Evolutionary conservation across 768 basidiomycete genomes (phyloP), one percentile per base, ranked within the genome.

Genomic region (Cantharellus anzutake): DNA sequence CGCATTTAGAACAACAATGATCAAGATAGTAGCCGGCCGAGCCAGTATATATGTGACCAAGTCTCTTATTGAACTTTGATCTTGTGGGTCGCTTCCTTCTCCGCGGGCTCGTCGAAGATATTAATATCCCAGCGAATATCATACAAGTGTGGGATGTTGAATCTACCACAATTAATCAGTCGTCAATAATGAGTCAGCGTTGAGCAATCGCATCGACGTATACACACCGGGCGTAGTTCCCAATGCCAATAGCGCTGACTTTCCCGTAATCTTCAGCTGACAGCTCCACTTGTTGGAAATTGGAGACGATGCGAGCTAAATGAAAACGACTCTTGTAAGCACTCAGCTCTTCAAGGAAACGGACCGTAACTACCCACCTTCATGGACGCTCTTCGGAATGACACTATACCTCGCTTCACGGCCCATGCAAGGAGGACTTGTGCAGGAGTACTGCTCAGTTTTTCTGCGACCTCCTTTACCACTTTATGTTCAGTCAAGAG

Each of bases 381-480:
- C 74, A 60, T 82, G 74, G 37, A 88, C 84, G 59, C 80, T 81
- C 76, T 92, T 91, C 16, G 89, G 89, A 65, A 91, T 87, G 62
- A 91, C 83, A 4, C 81, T 81, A 69, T 81, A 83, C 87, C 89
- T 48, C 86, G 78, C 64, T 81, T 68, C 42, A 71, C 78, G 7
- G 80, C 83, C 87, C 87, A 93, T 0, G 86, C 85, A 62, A 94
- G 72, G 59, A 92, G 75, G 42, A 92, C 83, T 69, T 92, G 86
- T 0, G 87, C 89, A 2, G 86, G 73, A 1, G 83, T 82, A 3
- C 80, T 83, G 41, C 73, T 72, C 41, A 83, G 74, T 65, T 73
- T 75, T 62, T 79, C 69, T 29, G 86, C 87, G 53, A 90, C 75
- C 59, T 76, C 76, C 52, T 74, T 65, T 35, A 92, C 77, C 52